Conservation (phyloP, 495 filamentous ascomycete genomes). For the Rhypophila decipiens region DNA sequence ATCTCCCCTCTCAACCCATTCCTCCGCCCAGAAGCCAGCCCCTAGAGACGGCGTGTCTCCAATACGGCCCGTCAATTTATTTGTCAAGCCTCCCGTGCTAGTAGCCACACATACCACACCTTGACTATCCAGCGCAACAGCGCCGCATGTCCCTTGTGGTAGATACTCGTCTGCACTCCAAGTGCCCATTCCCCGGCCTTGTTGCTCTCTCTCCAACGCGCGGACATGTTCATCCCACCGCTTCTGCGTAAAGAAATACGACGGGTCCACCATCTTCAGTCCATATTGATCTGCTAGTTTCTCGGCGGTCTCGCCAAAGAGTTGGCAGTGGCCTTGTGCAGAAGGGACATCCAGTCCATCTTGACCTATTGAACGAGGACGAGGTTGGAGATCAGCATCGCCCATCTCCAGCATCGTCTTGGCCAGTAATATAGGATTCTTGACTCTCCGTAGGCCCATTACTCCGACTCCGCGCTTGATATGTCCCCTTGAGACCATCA, state of each 20-base stretch:
- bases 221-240: slow-evolving; percentile 78
- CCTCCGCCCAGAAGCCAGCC: slow-evolving; percentile 86
- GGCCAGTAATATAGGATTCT: slow-evolving; percentile 75
- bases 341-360: slow-evolving; percentile 29
- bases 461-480: slow-evolving; percentile 73
- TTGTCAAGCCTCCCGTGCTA: slow-evolving; percentile 82
- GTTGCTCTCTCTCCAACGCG: slow-evolving; percentile 52
- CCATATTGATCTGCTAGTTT: slow-evolving; percentile 59
- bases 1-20: slow-evolving; percentile 51
- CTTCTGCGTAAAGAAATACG: slow-evolving; percentile 71
- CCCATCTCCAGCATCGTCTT: slow-evolving; percentile 62
- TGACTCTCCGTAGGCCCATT: slow-evolving; percentile 63
- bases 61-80: slow-evolving; percentile 78
- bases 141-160: slow-evolving; percentile 79
- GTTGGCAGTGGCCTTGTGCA: slow-evolving; percentile 59
- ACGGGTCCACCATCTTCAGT: slow-evolving; percentile 56
- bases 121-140: slow-evolving; percentile 66
- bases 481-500: slow-evolving; percentile 73
- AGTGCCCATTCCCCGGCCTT: slow-evolving; percentile 21
- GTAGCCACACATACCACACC: slow-evolving; percentile 75
- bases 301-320: slow-evolving; percentile 65
- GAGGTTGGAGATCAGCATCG: slow-evolving; percentile 38
- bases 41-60: slow-evolving; percentile 85
- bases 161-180: slow-evolving; percentile 55
- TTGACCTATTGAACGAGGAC: neutral